A percentile compares a stretch with the other conserved stretches of the same genome.
These are phyloP conservation scores for Acacia crassicarpa DNA, from an alignment of 306 rosid species.

Conservation along the genomic window DNA sequence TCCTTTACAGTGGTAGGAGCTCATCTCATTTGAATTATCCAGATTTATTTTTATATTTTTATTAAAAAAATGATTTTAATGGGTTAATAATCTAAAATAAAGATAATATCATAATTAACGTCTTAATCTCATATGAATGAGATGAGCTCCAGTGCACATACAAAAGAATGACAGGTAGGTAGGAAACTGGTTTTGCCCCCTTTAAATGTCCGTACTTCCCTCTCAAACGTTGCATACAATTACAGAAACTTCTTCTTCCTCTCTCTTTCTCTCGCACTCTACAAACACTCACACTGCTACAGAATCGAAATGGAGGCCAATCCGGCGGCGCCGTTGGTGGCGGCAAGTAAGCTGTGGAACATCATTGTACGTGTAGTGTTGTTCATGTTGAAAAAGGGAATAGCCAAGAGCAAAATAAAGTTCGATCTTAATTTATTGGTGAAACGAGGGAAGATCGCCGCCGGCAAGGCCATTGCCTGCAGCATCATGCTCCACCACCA, in stretches of 20 bases:
- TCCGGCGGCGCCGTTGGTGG: slow-evolving; percentile 22
- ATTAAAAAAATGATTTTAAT: no score
- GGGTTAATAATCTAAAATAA: no score
- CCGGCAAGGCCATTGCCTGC: slow-evolving; percentile 58
- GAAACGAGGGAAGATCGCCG: slow-evolving; percentile 70
- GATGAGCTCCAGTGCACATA: no score
- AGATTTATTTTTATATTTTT: no score
- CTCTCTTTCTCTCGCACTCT: background rate
- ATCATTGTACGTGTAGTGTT: slow-evolving; percentile 56
- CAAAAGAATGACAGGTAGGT: no score
- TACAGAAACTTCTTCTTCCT: background rate
- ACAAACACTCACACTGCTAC: background rate
- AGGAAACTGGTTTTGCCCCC: no score
- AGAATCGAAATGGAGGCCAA: slow-evolving; percentile 68
- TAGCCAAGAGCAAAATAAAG: slow-evolving; percentile 66
- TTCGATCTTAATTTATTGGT: slow-evolving; percentile 53
- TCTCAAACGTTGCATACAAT: background rate
- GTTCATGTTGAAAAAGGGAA: slow-evolving; percentile 71
- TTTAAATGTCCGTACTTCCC: slow-evolving; percentile 20
- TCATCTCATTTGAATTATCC: no score
- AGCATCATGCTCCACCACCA: slow-evolving; percentile 53
- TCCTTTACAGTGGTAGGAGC: no score
- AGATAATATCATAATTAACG: no score
- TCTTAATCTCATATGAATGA: no score
- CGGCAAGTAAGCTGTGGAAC: slow-evolving; percentile 74